Percentiles rank a stretch among this genome's conserved stretches.
These are phyloP conservation scores for Psilocybe sp. DNA, from an alignment of 768 basidiomycete species.

Conservation along the genomic window DNA sequence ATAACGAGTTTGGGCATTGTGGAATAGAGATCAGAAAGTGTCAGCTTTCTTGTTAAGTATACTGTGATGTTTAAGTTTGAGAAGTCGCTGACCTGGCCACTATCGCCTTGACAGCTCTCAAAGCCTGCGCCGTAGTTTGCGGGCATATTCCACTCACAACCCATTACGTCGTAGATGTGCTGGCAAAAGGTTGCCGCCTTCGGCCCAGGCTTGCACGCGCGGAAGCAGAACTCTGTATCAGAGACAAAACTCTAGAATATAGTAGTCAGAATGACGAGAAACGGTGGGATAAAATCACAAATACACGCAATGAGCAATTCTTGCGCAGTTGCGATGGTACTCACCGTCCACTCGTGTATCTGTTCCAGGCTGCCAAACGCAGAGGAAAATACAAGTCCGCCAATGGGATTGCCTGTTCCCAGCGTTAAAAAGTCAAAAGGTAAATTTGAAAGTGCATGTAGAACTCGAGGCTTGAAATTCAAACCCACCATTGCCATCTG, in stretches of 20 bases:
- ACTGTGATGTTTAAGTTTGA: neutral
- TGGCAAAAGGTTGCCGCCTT: slow-evolving; percentile 54
- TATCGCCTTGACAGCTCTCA: slow-evolving; percentile 52
- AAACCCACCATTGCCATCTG: slow-evolving; percentile 46
- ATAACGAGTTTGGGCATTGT: too few species aligned
- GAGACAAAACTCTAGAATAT: slow-evolving; percentile 56
- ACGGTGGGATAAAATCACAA: too few species aligned
- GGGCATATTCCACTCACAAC: slow-evolving; percentile 63
- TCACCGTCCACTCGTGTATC: slow-evolving; percentile 73
- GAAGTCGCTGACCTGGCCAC: slow-evolving; percentile 36
- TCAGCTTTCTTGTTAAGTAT: neutral
- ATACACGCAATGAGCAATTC: neutral
- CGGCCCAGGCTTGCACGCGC: slow-evolving; percentile 57
- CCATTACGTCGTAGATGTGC: slow-evolving; percentile 57
- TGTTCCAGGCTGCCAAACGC: slow-evolving; percentile 61
- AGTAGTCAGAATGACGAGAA: too few species aligned
- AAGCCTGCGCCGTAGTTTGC: slow-evolving; percentile 45
- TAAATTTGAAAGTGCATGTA: too few species aligned
- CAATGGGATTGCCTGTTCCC: slow-evolving; percentile 49
- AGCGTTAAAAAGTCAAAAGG: slow-evolving; percentile 1
- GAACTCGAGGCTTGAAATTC: too few species aligned
- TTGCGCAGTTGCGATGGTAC: slow-evolving; percentile 5
- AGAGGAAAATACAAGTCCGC: slow-evolving; percentile 69
- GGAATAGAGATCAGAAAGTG: neutral
- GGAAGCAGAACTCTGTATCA: slow-evolving; percentile 64